These are phyloP conservation scores for Trebouxia gelatinosa DNA, from an alignment of 163 green algal species.

Conservation along the genomic window DNA sequence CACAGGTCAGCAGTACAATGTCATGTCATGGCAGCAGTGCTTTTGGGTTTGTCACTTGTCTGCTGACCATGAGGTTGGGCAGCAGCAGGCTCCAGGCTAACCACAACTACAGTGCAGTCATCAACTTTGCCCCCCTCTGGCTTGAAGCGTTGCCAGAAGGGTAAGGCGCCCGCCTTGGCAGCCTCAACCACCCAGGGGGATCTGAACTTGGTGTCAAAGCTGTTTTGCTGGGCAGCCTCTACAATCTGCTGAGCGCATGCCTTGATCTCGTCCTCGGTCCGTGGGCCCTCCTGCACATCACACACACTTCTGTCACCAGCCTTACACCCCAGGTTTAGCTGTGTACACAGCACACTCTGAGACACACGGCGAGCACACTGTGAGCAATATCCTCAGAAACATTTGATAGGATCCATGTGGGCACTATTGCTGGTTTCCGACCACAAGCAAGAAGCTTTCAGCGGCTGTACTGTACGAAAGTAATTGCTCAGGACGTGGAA, in stretches of 20 bases:
- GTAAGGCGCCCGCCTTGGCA: conserved; percentile 17
- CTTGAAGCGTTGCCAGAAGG: conserved; percentile 25
- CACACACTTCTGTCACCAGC: neutral
- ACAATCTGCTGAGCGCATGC: conserved; percentile 39
- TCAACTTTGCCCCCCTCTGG: conserved; percentile 83
- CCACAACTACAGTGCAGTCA: conserved; percentile 88
- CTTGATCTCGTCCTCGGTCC: neutral
- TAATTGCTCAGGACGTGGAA: neutral
- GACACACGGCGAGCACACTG: neutral
- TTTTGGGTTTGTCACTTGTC: no score
- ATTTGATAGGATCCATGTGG: no score
- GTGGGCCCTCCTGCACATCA: neutral
- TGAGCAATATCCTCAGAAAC: neutral
- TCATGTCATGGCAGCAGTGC: no score
- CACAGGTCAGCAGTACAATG: no score
- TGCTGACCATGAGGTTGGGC: no score
- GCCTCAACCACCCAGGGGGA: conserved; percentile 53
- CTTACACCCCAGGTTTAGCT: no score
- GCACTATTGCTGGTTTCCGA: no score
- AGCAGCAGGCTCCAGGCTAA: conserved; percentile 46
- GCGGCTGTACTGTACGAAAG: neutral
- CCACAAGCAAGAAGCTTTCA: no score
- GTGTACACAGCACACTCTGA: neutral
- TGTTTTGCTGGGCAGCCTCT: conserved; percentile 28
- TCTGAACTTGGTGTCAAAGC: conserved; percentile 31